Percentiles rank a stretch among this genome's conserved stretches.
Evolutionary conservation across 306 rosid species (phyloP).

Genomic region (Notholithocarpus densiflorus): DNA sequence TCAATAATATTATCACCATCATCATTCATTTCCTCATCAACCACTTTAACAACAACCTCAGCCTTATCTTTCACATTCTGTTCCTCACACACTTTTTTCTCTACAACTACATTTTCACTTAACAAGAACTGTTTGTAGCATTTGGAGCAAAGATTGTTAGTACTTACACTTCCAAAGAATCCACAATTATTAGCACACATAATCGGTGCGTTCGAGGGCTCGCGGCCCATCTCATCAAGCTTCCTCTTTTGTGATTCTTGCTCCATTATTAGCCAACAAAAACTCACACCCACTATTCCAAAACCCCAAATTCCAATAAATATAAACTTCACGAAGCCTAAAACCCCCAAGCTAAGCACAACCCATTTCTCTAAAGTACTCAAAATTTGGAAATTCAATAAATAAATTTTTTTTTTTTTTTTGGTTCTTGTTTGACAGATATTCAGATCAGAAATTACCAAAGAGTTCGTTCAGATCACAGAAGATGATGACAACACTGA

Average conservation of each 20-base stretch:
- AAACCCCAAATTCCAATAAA: background rate
- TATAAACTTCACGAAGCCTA: background rate
- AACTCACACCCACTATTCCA: background rate
- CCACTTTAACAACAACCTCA: slow-evolving; percentile 4
- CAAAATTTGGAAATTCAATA: too few species aligned
- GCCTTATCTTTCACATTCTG: background rate
- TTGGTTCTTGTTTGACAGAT: background rate
- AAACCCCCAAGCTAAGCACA: too few species aligned
- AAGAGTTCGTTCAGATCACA: background rate
- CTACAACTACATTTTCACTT: background rate
- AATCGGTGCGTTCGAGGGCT: slow-evolving; percentile 12
- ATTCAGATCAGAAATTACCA: slow-evolving; percentile 17
- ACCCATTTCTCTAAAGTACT: too few species aligned
- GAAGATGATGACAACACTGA: background rate
- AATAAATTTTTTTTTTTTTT: too few species aligned
- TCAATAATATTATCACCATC: too few species aligned
- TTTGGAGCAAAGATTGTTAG: slow-evolving; percentile 23
- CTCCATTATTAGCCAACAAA: slow-evolving; percentile 10
- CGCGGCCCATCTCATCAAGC: slow-evolving; percentile 22
- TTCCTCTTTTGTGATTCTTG: slow-evolving; percentile 29
- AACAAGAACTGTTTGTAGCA: slow-evolving; percentile 17
- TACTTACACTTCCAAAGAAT: slow-evolving; percentile 12
- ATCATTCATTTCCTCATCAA: background rate
- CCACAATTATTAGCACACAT: slow-evolving; percentile 22
- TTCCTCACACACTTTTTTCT: background rate